Evolutionary conservation across 352 stramenopile genomes (phyloP), one percentile per base, ranked within the genome.

Genomic region (Phytophthora idaei): DNA sequence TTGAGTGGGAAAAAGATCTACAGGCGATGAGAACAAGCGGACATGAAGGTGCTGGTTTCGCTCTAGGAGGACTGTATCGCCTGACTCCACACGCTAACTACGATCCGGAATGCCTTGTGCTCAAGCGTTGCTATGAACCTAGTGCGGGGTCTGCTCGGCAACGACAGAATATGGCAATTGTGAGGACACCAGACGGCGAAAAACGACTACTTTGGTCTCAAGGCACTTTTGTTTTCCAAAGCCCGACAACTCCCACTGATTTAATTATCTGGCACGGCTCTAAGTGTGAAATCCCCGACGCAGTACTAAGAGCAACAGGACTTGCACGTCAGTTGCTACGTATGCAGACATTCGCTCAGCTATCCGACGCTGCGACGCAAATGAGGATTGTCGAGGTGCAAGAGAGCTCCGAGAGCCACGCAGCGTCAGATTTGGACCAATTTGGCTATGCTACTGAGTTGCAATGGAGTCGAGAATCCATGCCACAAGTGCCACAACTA

Each of bases 1-100:
- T 91, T 17, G 80, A 89, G 49, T 91, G 80, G 78, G 79, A 88
- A 37, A 77, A 75, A 46, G 74, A 82, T 10, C 59, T 85, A 27
- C 64, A 71, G 9, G 46, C 29, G 9, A 44, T 71, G 17, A 37
- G 44, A 60, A 47, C 60, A 9, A 11, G n/a, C 17, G 50, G 25
- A 3, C 41, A 39, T 31, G 15, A 28, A 14, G 1, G 7, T 31
- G 5, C 57, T 56, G 4, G 29, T 25, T 57, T 50, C n/a, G 27
- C 21, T 31, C 11, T 79, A 15, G 52, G 47, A 29, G 61, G 62
- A 15, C 56, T 91, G 14, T 77, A 81, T 53, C 83, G 83, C 5
- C 53, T 89, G 5, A 53, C 80, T 1, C 79, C 73, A 1, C 83
- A 91, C 28, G 74, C 80, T 0, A 46, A 17, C n/a, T 76, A 90